Conservation (phyloP, 768 basidiomycete genomes). For the Cystofilobasidium ferigula region DNA sequence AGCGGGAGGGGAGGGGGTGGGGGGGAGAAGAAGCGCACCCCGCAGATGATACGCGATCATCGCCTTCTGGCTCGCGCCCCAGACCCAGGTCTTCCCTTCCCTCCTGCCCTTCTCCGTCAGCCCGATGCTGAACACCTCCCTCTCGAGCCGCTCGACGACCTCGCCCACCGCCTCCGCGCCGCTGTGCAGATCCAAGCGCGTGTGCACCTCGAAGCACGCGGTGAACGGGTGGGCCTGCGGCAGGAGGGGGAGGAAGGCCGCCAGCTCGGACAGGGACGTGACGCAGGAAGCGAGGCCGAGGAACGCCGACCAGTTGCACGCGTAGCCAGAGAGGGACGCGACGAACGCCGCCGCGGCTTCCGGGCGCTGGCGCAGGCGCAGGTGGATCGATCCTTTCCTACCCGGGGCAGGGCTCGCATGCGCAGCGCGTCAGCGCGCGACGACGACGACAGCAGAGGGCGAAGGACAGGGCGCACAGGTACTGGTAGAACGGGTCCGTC, state of each 20-base stretch:
- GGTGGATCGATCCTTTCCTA: conserved; percentile 75
- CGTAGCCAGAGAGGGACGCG: conserved; percentile 61
- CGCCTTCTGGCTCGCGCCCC: conserved; percentile 49
- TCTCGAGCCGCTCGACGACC: conserved; percentile 44
- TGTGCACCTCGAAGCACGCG: conserved; percentile 73
- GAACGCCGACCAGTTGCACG: conserved; percentile 97
- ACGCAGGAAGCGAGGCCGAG: conserved; percentile 60
- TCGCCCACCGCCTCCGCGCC: conserved; percentile 75
- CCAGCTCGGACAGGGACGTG: conserved; percentile 61
- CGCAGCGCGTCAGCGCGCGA: not conserved
- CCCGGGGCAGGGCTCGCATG: conserved; percentile 19
- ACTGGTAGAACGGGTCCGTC: conserved; percentile 70
- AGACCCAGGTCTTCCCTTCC: conserved; percentile 46
- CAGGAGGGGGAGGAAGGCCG: conserved; percentile 11
- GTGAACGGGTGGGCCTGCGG: conserved; percentile 20
- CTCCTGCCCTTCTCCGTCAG: conserved; percentile 5
- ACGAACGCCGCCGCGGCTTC: conserved; percentile 75
- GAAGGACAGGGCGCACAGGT: too few species aligned
- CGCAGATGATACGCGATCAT: conserved; percentile 80
- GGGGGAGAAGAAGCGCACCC: conserved; percentile 45
- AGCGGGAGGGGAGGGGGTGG: not conserved
- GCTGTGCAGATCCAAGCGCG: conserved; percentile 76
- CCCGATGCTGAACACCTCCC: conserved; percentile 12
- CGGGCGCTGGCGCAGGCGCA: conserved; percentile 63
- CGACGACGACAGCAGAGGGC: conserved; percentile 4